Base-by-base conservation (phyloP, 1,284 basidiomycete species). In the Pascua sp. region DNA sequence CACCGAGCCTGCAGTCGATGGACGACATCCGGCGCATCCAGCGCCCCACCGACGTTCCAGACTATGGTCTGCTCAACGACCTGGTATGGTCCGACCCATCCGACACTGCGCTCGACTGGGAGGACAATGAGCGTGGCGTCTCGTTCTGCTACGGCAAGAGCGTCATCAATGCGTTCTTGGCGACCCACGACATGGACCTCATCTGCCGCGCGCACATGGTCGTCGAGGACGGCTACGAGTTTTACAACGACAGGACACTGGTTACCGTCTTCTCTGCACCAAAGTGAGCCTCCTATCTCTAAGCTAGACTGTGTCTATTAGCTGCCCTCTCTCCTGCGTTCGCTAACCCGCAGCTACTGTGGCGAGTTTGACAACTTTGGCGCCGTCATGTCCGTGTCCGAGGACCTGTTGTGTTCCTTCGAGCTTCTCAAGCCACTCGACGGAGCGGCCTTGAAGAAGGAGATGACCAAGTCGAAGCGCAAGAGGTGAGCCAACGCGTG, bases 161-260 rank as follows among this genome's bases (percentile, higher is more conserved):
- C 73, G 95, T 98, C 45, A 94, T 98, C 51, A 93, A 92, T 60
- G 84, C 94, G 69, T 98, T 98, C 84, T 81, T 98, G 72, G 93
- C 97, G 83, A 97, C 98, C 78, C 95, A 97, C 75, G 96, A 98
- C 78, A 98, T 98, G 95, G 95, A 98, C 78, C 82, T 98, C 71
- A 98, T 98, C 72, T 98, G 95, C 80, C 84, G 95, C 80, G 94
- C 94, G 71, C 93, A 98, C 83, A 67, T 91, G 87, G 95, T 98
- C 73, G 95, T 98, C 52, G 95, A 98, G 77, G 95, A 98, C 68
- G 95, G 95, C 36, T 98, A 98, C 79, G 95, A 98, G 77, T 98
- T 98, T 80, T 98, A 98, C 71, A 94, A 94, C 54, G 97, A 98
- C 80, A 85, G 95, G 66, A 93, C 96, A 80, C 80, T 98, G 64